Percentiles rank a stretch among this genome's conserved stretches.
Evolutionary conservation across 179 eudicot genomes (phyloP).

Genomic region (Vitellaria paradoxa): DNA sequence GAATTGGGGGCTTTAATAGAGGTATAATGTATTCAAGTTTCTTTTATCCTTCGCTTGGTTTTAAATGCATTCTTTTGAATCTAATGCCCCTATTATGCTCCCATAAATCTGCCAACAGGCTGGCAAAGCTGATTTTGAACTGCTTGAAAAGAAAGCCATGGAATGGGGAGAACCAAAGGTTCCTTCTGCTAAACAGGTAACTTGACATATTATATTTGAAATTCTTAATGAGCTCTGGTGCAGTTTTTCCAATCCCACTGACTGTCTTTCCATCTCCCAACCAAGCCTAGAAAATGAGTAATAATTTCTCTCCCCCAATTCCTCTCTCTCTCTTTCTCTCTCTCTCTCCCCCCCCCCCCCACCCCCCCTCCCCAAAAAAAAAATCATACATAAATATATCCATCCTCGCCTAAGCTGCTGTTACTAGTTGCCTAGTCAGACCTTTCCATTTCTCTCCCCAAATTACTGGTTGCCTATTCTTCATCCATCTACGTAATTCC

Average conservation of each 20-base stretch:
- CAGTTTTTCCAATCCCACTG: too few relatives aligned
- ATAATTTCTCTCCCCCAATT: not conserved
- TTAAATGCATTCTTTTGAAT: not conserved
- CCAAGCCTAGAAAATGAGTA: not conserved
- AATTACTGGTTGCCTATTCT: too few relatives aligned
- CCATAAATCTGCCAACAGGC: constrained; percentile 40
- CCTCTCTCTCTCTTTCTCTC: not conserved
- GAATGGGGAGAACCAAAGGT: constrained; percentile 97
- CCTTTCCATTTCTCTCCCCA: too few relatives aligned
- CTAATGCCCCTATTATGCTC: too few relatives aligned
- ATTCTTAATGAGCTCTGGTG: too few relatives aligned
- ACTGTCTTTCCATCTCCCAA: too few relatives aligned
- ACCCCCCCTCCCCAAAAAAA: not conserved
- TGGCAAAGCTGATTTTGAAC: constrained; percentile 90
- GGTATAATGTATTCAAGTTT: constrained; percentile 34
- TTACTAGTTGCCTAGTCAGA: not conserved
- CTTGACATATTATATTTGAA: not conserved
- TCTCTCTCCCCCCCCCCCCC: too few relatives aligned
- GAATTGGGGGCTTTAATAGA: constrained; percentile 78
- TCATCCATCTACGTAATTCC: not conserved
- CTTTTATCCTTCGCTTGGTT: not conserved
- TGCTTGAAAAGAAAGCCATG: constrained; percentile 83
- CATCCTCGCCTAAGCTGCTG: too few relatives aligned
- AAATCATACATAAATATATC: too few relatives aligned
- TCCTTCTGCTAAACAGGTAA: constrained; percentile 93